These are phyloP conservation scores for Basipetospora chlamydospora DNA, from an alignment of 2,329 filamentous ascomycete genomes.

Conservation along the genomic window DNA sequence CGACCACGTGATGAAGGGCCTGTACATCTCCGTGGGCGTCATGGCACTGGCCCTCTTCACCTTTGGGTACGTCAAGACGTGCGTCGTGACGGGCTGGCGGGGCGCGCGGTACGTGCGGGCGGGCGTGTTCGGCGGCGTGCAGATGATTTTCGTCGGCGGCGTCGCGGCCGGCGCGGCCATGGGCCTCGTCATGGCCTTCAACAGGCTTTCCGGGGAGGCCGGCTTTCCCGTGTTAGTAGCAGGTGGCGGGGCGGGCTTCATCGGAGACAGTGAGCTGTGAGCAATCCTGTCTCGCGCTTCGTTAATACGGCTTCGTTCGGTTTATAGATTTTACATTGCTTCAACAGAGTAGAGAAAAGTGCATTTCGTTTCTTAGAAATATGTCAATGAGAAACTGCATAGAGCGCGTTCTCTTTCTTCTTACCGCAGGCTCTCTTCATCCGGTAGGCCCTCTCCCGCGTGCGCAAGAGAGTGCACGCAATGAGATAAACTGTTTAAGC, in stretches of 20 bases:
- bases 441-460: too few species aligned
- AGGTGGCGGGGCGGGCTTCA: not conserved
- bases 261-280: not conserved
- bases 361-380: too few species aligned
- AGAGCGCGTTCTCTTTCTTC: too few species aligned
- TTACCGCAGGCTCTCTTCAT: too few species aligned
- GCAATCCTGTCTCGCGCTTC: too few species aligned
- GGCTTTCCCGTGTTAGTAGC: not conserved
- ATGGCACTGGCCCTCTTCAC: constrained; percentile 45
- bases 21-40: constrained; percentile 45
- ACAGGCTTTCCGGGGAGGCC: constrained; percentile 4
- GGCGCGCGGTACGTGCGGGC: constrained; percentile 9
- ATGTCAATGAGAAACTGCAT: too few species aligned
- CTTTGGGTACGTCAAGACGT: constrained; percentile 54
- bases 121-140: constrained; percentile 16
- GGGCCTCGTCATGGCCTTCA: constrained; percentile 19
- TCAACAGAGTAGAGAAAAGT: too few species aligned
- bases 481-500: too few species aligned
- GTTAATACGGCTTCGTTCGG: too few species aligned
- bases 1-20: constrained; percentile 25
- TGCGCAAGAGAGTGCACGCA: too few species aligned
- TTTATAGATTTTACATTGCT: too few species aligned
- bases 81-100: constrained; percentile 17
- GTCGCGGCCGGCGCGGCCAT: constrained; percentile 22
- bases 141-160: constrained; percentile 25